These are phyloP conservation scores for Podaxis sp. DNA, from an alignment of 768 basidiomycete genomes.

Conservation along the genomic window DNA sequence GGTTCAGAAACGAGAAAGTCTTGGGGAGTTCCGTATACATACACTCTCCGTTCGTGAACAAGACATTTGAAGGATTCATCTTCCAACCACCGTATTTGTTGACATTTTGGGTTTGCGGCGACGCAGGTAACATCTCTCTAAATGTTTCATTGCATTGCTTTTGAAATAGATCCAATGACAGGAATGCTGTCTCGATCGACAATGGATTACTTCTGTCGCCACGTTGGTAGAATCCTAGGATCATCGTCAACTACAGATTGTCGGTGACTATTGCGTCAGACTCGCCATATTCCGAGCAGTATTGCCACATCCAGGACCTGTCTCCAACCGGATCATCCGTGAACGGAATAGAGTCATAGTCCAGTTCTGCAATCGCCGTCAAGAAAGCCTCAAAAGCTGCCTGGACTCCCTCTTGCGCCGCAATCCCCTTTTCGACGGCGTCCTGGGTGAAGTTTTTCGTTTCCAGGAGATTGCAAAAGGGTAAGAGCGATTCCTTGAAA, in stretches of 20 bases:
- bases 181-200: constrained; percentile 48
- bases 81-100: constrained; percentile 55
- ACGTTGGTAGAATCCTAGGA: constrained; percentile 45
- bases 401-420: constrained; percentile 32
- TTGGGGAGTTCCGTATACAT: constrained; percentile 16
- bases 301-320: constrained; percentile 53
- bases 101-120: constrained; percentile 42
- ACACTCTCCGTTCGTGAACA: constrained; percentile 54
- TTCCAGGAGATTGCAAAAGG: constrained; percentile 50
- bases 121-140: constrained; percentile 33
- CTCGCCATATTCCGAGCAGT: constrained; percentile 51
- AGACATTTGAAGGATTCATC: constrained; percentile 47
- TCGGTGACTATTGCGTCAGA: not conserved
- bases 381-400: constrained; percentile 40
- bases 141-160: constrained; percentile 43
- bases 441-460: constrained; percentile 39
- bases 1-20: not conserved
- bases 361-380: constrained; percentile 40
- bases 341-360: constrained; percentile 45
- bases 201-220: constrained; percentile 44
- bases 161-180: constrained; percentile 45
- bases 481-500: constrained; percentile 41
- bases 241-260: not conserved
- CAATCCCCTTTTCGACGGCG: constrained; percentile 39
- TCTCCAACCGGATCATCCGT: constrained; percentile 44